Base-by-base conservation (phyloP, 1,284 basidiomycete species). In the Marasmius oreades region DNA sequence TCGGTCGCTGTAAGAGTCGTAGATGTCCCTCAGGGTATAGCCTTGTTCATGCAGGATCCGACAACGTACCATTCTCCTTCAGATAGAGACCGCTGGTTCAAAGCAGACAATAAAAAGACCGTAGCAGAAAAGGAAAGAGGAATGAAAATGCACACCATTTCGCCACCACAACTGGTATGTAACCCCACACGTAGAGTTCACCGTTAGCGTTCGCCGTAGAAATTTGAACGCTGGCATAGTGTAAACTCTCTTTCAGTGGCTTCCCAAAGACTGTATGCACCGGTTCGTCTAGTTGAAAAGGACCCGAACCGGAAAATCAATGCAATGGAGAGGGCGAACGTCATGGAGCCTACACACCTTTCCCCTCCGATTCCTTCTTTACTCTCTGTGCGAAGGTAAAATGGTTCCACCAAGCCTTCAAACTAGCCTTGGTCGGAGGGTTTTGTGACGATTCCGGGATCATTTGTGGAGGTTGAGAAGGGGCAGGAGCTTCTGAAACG, bases 121-220 rank as follows among this genome's bases (percentile, higher is more conserved):
- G 55, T 43, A 37, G 57, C 58, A 55, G 53, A 63, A 57, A 23
- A 48, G 50, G 22, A 33, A 48, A 57, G 54, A 53, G 42, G 43
- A 39, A 34, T 53, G 34, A 36, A 61, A 44, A 20, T 24, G 82
- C 87, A 67, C 68, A 93, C 86, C 95, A 97, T 72, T 98, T 97
- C 56, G 95, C 97, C 36, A 99, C 95, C 56, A 98, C 92, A 54
- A 98, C 92, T 8, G 97, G 96, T 44, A 99, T 93, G 69, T 92
- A 93, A 1, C 96, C 93, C 89, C 91, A 94, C 5, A 93, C 89
- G 67, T 92, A 93, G 22, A 93, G 77, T 60, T 88, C 84, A 8
- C 91, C 93, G 61, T 88, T 86, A 14, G 86, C 78, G 57, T 90
- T 90, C 12, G 91, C 88, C n/a, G 95, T 95, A 18, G 91, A 93